Evolutionary conservation across 164 flowering plant species (phyloP).

Genomic region (Taxillus chinensis): DNA sequence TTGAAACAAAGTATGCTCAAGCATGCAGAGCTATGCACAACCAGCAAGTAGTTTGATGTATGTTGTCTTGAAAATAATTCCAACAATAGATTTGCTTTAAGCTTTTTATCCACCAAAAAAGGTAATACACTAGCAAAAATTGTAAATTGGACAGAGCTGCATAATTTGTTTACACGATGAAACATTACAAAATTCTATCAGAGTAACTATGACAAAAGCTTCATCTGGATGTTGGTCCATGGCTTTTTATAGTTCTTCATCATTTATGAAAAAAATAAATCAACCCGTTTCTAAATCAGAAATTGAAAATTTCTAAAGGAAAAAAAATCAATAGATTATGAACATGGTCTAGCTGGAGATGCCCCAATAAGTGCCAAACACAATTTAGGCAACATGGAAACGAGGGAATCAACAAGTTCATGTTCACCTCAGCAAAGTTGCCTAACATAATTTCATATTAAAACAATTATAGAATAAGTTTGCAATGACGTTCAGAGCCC

Average conservation of each 20-base stretch:
- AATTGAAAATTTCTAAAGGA: not conserved
- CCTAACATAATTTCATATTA: too few species aligned
- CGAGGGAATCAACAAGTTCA: constrained; percentile 8
- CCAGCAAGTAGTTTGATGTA: too few species aligned
- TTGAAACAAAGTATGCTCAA: too few species aligned
- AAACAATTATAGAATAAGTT: too few species aligned
- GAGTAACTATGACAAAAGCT: constrained; percentile 37
- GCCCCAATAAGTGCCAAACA: constrained; percentile 3
- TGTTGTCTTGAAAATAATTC: too few species aligned
- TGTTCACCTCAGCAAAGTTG: constrained; percentile 12
- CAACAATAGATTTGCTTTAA: too few species aligned
- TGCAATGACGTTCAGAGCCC: too few species aligned
- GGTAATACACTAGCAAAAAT: too few species aligned
- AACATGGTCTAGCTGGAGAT: too few species aligned
- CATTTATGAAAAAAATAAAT: constrained; percentile 13
- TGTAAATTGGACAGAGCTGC: too few species aligned
- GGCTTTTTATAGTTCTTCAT: constrained; percentile 14
- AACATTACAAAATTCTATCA: constrained; percentile 11
- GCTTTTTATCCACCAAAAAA: too few species aligned
- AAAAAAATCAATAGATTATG: not conserved
- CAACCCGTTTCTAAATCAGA: not conserved
- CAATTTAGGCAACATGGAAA: constrained; percentile 23
- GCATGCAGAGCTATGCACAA: too few species aligned
- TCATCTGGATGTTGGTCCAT: constrained; percentile 22
- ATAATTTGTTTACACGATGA: not conserved